phyloP scores from a whole-genome alignment of 441 rosid genomes.

The Capsella rubella region DNA sequence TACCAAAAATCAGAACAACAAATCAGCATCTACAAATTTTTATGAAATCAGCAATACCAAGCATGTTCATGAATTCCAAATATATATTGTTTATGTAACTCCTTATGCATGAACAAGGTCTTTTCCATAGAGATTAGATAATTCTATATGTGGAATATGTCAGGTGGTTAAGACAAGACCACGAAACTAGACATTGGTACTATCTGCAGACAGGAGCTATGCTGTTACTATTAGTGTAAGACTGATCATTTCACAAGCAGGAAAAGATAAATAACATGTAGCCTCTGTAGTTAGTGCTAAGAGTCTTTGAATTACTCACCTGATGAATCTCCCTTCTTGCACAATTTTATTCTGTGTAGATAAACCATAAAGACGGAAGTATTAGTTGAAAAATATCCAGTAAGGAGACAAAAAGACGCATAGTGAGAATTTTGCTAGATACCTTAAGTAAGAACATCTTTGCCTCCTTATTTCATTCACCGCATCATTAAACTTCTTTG shows the following conservation, averaged over 20 bases:
- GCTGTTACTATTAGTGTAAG: constrained; percentile 18
- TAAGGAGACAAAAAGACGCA: constrained; percentile 11
- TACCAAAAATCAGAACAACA: constrained; percentile 10
- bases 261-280: constrained; percentile 14
- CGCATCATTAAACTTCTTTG: constrained; percentile 84
- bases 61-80: constrained; percentile 15
- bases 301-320: constrained; percentile 57
- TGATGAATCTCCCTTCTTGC: constrained; percentile 93
- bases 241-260: constrained; percentile 17
- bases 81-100: not conserved
- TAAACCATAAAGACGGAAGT: constrained; percentile 14
- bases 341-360: constrained; percentile 70
- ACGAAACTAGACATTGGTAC: constrained; percentile 9
- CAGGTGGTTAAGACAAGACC: constrained; percentile 8
- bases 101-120: not conserved
- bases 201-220: constrained; percentile 29
- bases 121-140: constrained; percentile 5
- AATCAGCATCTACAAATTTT: constrained; percentile 3
- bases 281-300: constrained; percentile 15
- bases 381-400: constrained; percentile 2
- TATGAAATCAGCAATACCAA: constrained; percentile 4
- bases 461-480: constrained; percentile 91
- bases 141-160: constrained; percentile 1
- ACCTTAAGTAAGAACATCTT: constrained; percentile 96
- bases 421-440: constrained; percentile 35